phyloP scores from a whole-genome alignment of 129 eudicot genomes.

The Artemisia tridentata region DNA sequence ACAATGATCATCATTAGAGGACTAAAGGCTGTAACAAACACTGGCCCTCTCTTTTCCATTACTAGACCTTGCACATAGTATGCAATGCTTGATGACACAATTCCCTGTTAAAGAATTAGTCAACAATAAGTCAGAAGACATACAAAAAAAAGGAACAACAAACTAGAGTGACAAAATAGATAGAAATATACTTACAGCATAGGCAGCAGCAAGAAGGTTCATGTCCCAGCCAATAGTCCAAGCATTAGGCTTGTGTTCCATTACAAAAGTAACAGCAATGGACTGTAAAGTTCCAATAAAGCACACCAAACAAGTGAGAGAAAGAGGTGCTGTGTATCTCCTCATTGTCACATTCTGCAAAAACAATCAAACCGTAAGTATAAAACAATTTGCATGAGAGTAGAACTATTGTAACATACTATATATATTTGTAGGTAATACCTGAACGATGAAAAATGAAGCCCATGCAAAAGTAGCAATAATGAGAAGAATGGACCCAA shows the following conservation, averaged over 20 bases:
- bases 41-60: slow-evolving; percentile 93
- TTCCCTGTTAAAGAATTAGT: slow-evolving; percentile 48
- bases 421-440: slow-evolving; percentile 9
- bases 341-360: slow-evolving; percentile 78
- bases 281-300: slow-evolving; percentile 91
- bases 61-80: slow-evolving; percentile 97
- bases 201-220: slow-evolving; percentile 97
- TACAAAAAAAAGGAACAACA: not conserved
- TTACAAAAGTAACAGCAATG: slow-evolving; percentile 79
- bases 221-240: slow-evolving; percentile 91
- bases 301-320: slow-evolving; percentile 79
- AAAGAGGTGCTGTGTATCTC: slow-evolving; percentile 72
- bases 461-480: slow-evolving; percentile 97
- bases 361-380: slow-evolving; percentile 11
- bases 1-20: slow-evolving; percentile 98
- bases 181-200: slow-evolving; percentile 60
- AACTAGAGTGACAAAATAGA: not conserved
- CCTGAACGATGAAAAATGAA: slow-evolving; percentile 91
- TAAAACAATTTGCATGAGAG: not conserved
- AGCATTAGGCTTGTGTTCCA: slow-evolving; percentile 74
- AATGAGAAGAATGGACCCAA: slow-evolving; percentile 86
- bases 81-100: slow-evolving; percentile 90
- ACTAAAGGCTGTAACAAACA: slow-evolving; percentile 89
- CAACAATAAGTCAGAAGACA: not conserved
- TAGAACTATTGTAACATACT: not conserved